Base-by-base conservation (phyloP, 2,329 filamentous ascomycete genomes). In the Pestalotiopsis fici region DNA sequence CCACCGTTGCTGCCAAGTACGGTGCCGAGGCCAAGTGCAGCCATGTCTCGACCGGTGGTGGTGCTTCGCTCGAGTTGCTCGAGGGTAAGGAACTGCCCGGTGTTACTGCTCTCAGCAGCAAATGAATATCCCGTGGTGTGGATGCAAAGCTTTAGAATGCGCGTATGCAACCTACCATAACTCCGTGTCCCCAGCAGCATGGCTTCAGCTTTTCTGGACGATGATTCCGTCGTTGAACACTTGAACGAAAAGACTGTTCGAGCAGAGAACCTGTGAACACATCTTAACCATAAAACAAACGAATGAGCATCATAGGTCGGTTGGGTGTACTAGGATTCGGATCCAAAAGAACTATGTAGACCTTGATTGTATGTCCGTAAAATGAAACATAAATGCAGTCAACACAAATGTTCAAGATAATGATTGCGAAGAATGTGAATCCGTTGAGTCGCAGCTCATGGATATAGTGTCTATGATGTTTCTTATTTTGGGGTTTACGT, bases 61-160 rank as follows among this genome's bases (percentile, higher is more conserved):
- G 96, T 84, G 96, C 96, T 73, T 95, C 92, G 75, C 87, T 99
- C 78, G 96, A 99, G 88, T 86, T 99, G 76, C 90, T 99, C 71
- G 96, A 99, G 89, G 96, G 96, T 83, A 99, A 99, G 89, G 95
- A 94, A 72, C 87, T 99, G 78, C 96, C 96, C 67, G 96, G 96
- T 86, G 95, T 99, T 71, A 86, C 88, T 77, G 95, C 95, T 75
- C 90, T 99, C 80, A 98, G 95, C 83, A 90, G 87, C 83, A 90
- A 90, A 85, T 91, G 85, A 86, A 65, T 68, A 28, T 25, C 18
- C 59, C 55, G 56, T 64, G 63, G 65, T 56, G 50, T 37, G 59
- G 59, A 50, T 11, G 28, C 7, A 13, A 43, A 74, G 72, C 74
- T 74, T 71, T 72, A 65, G 70, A 2, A 60, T 13, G 31, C 57